phyloP scores from a whole-genome alignment of 1,139 yeast genomes.

The Taiozyma sp. region DNA sequence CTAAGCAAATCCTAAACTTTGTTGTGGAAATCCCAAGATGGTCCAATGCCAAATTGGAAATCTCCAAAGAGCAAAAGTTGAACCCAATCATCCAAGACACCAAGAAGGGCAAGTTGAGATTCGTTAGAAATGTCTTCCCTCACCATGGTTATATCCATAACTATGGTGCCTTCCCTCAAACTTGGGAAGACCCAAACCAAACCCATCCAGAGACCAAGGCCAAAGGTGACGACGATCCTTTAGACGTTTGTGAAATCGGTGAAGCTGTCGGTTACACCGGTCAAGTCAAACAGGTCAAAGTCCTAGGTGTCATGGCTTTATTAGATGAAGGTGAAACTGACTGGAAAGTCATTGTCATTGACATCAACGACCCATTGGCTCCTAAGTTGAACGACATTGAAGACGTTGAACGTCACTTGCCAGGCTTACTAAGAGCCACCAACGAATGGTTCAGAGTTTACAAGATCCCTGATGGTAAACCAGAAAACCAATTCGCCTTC shows the following conservation, averaged over 20 bases:
- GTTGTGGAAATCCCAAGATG: conserved; percentile 89
- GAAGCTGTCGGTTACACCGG: conserved; percentile 67
- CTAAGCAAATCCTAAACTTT: conserved; percentile 70
- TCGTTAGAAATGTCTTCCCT: conserved; percentile 84
- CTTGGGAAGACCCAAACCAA: conserved; percentile 85
- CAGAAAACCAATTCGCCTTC: conserved; percentile 81
- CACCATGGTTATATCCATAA: conserved; percentile 88
- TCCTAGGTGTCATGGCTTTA: conserved; percentile 80
- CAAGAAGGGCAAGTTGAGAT: conserved; percentile 79
- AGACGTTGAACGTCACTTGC: conserved; percentile 70
- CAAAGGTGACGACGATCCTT: conserved; percentile 84
- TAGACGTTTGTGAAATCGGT: conserved; percentile 89
- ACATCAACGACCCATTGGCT: conserved; percentile 71
- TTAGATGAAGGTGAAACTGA: conserved; percentile 92
- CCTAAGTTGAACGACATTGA: conserved; percentile 64
- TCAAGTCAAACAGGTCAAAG: conserved; percentile 74
- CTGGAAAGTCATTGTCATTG: conserved; percentile 85
- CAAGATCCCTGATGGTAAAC: conserved; percentile 89
- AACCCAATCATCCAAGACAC: conserved; percentile 86
- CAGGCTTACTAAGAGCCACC: conserved; percentile 77
- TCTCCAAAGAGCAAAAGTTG: conserved; percentile 55
- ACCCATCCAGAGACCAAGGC: conserved; percentile 75
- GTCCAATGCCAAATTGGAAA: conserved; percentile 87
- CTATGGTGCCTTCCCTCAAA: conserved; percentile 93
- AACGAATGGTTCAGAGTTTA: conserved; percentile 90